Base-by-base conservation (phyloP, 345 rosid species). In the Lenwebbia sp. region DNA sequence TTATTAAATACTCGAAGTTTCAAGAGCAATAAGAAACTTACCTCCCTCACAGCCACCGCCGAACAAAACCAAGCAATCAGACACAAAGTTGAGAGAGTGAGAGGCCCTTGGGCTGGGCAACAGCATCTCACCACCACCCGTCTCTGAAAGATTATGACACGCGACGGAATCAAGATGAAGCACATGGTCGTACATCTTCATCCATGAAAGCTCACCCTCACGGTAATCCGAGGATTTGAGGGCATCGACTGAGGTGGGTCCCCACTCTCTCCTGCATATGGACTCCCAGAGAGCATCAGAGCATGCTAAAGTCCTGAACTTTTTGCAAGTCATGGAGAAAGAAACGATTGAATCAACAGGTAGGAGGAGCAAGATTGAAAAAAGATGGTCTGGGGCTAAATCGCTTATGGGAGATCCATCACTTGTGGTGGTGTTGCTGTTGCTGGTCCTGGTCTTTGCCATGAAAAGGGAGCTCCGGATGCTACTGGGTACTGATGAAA, bases 11-110 rank as follows among this genome's bases (percentile, higher is more conserved):
- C 47, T 37, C 37, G 47, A 37, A 70, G 81, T 37, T 70, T 41
- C 47, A 4, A 37, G 47, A 70, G 81, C 81, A 70, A 37, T 37
- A 19, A 33, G 47, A 70, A 25, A 85, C 92, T 89, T 86, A 96
- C 99, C 99, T 95, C 99, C 99, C 91, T 96, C 96, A 86, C 93
- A 89, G 85, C 99, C 99, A 86, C 99, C 99, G 57, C 99, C 99
- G 86, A 95, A 96, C 87, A 97, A 83, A 86, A 96, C 93, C 89
- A 97, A 88, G 91, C 94, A 94, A 94, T 94, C 95, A 84, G 95
- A 94, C 51, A 96, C 95, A 82, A 96, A 95, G 85, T 95, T 94
- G 91, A 97, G 95, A 85, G 98, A 94, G 93, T 97, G 99, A 86
- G 99, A 97, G 57, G 99, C 99, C 85, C 99, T 93, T 28, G 96